These are phyloP conservation scores for Crucihimalaya himalaica DNA, from an alignment of 345 rosid genomes.

Conservation along the genomic window DNA sequence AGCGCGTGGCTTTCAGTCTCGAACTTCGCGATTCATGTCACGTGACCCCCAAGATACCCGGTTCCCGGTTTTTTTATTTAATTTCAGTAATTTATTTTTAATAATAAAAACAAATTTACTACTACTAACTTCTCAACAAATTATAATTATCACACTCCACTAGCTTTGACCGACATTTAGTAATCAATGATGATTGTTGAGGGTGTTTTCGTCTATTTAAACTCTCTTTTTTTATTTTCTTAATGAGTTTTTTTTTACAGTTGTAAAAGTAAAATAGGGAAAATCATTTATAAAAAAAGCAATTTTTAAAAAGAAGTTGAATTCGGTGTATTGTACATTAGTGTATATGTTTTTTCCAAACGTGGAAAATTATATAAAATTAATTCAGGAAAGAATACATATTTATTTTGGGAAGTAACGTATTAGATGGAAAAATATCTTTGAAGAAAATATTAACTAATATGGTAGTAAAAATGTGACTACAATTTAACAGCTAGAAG, in stretches of 20 bases:
- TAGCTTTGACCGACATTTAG: conserved; percentile 34
- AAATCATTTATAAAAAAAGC: neutral
- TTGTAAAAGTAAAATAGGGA: no score
- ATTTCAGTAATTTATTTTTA: neutral
- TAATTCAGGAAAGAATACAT: neutral
- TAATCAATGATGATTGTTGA: conserved; percentile 23
- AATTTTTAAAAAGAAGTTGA: neutral
- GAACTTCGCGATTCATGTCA: conserved; percentile 51
- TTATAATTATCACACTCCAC: neutral
- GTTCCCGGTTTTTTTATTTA: conserved; percentile 33
- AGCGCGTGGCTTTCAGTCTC: conserved; percentile 43
- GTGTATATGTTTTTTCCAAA: neutral
- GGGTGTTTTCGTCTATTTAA: conserved; percentile 14
- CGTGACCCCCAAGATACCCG: conserved; percentile 93
- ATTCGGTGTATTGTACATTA: neutral
- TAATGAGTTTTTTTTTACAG: neutral
- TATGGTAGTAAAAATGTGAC: conserved; percentile 21
- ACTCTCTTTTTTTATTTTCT: neutral
- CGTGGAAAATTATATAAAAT: neutral
- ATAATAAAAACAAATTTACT: neutral
- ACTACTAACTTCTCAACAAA: neutral
- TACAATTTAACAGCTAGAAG: conserved; percentile 47
- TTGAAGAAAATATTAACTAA: neutral
- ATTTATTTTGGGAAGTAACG: neutral
- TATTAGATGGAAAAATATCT: conserved; percentile 19